Base-by-base conservation (phyloP, 1,284 basidiomycete species). In the Naganishia albida region DNA sequence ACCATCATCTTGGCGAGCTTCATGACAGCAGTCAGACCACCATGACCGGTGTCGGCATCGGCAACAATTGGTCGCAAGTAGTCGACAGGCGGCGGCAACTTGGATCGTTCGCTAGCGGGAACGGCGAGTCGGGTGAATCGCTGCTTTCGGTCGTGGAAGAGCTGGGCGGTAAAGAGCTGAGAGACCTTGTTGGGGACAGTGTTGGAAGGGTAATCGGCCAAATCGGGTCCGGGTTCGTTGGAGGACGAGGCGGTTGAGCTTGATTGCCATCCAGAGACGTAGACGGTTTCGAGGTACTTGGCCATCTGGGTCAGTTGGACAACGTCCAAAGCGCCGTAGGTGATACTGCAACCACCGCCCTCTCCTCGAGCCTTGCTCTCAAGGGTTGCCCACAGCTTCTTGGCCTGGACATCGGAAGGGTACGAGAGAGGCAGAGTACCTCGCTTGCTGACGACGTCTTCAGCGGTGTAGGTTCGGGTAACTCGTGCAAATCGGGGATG, bases 321-420 rank as follows among this genome's bases (percentile, higher is more conserved):
- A 1, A 94, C 93, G 80, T 99, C 96, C 69, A 99, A 87, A 91
- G 94, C 94, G 82, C 95, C 95, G 78, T 98, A 99, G 70, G 95
- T 80, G 50, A 74, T 72, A 20, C 75, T 74, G 67, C 72, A 75
- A 18, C 77, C 77, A 48, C 76, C 77, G 25, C 77, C 77, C 68
- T 78, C 75, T n/a, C 77, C 77, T 49, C 77, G 75, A 43, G 74
- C 75, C 70, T 80, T 80, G 52, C 76, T 67, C 66, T 80, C 78
- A 62, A 82, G 76, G 60, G 77, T 73, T 69, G 74, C 78, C 84
- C 85, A 96, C 49, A 97, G 85, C 80, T 99, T 99, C 84, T 94
- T 90, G 69, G 84, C 94, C 77, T 86, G 85, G 2, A 87, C 74
- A 75, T 93, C 85, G 55, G 93, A 94, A 13, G 94, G 89, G 80